phyloP scores from a whole-genome alignment of 495 filamentous ascomycete species.

The Penicillium soppii region DNA sequence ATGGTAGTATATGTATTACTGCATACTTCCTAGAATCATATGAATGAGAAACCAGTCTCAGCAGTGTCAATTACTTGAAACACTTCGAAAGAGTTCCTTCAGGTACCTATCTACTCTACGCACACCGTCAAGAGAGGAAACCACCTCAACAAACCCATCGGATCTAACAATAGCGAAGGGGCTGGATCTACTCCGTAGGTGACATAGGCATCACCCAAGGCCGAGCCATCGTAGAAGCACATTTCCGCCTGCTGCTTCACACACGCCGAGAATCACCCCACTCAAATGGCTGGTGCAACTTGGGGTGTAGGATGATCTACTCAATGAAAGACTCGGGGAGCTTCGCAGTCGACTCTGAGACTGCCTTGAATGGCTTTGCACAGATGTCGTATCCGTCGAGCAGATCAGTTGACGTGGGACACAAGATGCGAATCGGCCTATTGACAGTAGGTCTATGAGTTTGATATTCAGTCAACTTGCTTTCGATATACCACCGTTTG shows the following conservation, averaged over 20 bases:
- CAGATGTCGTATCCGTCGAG: slow-evolving; percentile 21
- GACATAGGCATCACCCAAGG: slow-evolving; percentile 62
- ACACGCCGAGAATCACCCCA: slow-evolving; percentile 55
- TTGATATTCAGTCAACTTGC: neutral
- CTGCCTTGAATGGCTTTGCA: slow-evolving; percentile 16
- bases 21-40: no score
- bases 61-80: neutral
- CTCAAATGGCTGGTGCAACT: slow-evolving; percentile 45
- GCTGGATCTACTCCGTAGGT: slow-evolving; percentile 60
- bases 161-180: slow-evolving; percentile 61
- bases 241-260: slow-evolving; percentile 55
- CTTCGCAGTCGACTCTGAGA: slow-evolving; percentile 27
- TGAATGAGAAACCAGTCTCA: no score
- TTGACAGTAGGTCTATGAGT: slow-evolving; percentile 32
- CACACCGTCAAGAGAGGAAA: slow-evolving; percentile 4
- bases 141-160: slow-evolving; percentile 63
- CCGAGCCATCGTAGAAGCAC: slow-evolving; percentile 61
- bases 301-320: slow-evolving; percentile 59
- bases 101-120: slow-evolving; percentile 5
- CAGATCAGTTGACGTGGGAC: slow-evolving; percentile 34
- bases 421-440: slow-evolving; percentile 44
- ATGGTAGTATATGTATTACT: no score
- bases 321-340: slow-evolving; percentile 51
- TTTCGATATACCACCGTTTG: no score
- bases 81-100: neutral